A percentile compares a stretch with the other conserved stretches of the same genome.
Evolutionary conservation across 371 early-diverging fungal genomes (phyloP).

Genomic region (Modicella reniformis): DNA sequence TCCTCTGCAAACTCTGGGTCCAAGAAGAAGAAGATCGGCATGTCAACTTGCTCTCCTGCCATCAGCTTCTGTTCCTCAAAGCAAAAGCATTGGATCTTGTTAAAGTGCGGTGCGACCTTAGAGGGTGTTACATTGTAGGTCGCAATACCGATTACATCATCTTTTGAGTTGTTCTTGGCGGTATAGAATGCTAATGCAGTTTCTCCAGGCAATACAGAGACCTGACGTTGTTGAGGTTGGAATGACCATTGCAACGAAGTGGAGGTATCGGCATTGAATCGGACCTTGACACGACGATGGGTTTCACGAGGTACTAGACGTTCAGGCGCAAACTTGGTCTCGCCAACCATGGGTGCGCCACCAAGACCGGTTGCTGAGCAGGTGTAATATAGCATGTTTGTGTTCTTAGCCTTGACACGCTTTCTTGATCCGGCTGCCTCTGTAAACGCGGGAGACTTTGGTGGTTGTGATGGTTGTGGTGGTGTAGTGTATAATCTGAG

Average conservation of each 20-base stretch:
- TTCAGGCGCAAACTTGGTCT: constrained; percentile 66
- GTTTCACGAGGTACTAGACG: constrained; percentile 70
- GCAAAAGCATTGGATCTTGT: constrained; percentile 99
- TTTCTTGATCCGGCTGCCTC: constrained; percentile 38
- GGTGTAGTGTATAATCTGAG: constrained; percentile 22
- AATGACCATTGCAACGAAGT: constrained; percentile 91
- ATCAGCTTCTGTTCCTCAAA: constrained; percentile 96
- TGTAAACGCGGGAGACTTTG: constrained; percentile 14
- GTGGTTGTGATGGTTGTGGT: neutral
- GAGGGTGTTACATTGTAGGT: constrained; percentile 96
- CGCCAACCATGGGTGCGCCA: constrained; percentile 82
- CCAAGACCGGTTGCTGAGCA: constrained; percentile 93
- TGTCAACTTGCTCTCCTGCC: constrained; percentile 95
- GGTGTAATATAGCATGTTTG: constrained; percentile 68
- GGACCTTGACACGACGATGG: constrained; percentile 78
- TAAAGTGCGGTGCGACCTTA: constrained; percentile 92
- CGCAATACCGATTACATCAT: constrained; percentile 95
- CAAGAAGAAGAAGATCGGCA: constrained; percentile 99
- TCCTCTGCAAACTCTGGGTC: constrained; percentile 97
- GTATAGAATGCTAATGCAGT: constrained; percentile 96
- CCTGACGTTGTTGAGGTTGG: constrained; percentile 85
- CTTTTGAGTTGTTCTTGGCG: constrained; percentile 90
- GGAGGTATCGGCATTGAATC: constrained; percentile 86
- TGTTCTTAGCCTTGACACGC: constrained; percentile 41
- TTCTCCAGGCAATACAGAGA: constrained; percentile 93